Evolutionary conservation across 2,329 filamentous ascomycete genomes (phyloP).

Genomic region (Hirsutella thompsonii): DNA sequence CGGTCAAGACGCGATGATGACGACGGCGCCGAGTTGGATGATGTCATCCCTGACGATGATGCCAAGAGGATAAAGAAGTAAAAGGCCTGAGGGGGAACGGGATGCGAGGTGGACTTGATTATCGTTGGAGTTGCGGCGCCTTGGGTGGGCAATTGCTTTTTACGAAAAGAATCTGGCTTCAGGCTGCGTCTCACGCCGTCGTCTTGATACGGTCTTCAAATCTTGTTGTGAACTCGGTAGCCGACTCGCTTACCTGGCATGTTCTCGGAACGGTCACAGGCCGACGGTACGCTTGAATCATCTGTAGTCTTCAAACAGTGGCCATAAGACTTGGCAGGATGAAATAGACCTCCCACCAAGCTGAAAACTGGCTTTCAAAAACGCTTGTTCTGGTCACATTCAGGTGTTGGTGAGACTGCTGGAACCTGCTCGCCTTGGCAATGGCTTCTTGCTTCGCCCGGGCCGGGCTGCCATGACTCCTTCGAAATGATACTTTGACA

Average conservation of each 20-base stretch:
- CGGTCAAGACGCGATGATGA: slow-evolving; percentile 53
- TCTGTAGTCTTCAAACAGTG: too few species aligned
- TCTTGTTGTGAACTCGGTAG: neutral
- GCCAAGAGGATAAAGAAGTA: slow-evolving; percentile 23
- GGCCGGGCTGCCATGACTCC: too few species aligned
- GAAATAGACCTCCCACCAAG: too few species aligned
- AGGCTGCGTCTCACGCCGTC: neutral
- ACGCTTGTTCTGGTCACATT: neutral
- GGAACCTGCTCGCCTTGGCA: too few species aligned
- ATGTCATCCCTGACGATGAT: slow-evolving; percentile 22
- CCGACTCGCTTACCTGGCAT: too few species aligned
- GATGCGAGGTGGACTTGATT: slow-evolving; percentile 1
- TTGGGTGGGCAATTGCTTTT: neutral
- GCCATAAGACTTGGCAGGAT: too few species aligned
- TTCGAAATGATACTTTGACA: too few species aligned
- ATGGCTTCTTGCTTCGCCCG: too few species aligned
- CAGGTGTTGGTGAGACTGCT: too few species aligned
- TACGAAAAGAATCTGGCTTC: neutral
- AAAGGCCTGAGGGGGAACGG: neutral
- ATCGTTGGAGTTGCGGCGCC: slow-evolving; percentile 10
- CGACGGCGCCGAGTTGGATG: slow-evolving; percentile 11
- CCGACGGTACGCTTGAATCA: too few species aligned
- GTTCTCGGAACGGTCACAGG: too few species aligned
- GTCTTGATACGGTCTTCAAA: neutral
- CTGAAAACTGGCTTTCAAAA: neutral